Evolutionary conservation across 352 stramenopile genomes (phyloP), one percentile per base, ranked within the genome.

Genomic region (Blastocystis hominis): DNA sequence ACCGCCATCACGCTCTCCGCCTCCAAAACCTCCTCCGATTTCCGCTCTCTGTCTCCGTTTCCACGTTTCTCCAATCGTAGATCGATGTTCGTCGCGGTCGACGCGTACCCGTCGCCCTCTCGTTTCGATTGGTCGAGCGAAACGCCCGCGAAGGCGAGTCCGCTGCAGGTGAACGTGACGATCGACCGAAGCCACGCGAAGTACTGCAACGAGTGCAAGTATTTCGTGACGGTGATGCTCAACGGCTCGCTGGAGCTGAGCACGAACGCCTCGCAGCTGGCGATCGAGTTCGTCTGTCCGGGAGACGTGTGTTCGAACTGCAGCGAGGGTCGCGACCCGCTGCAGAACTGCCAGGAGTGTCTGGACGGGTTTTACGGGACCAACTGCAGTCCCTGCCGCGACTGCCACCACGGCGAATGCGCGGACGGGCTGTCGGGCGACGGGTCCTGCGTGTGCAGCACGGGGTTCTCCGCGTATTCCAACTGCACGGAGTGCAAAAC

Each of bases 341-440:
- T 90, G 4, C 89, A 90, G 13, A 91, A 94, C 75, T 95, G 93
- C 72, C 91, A 93, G 90, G 91, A 94, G 80, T 95, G 93, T 88
- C 94, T 95, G 91, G 88, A 88, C 81, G 92, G 91, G 38, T 95
- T 95, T 86, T 95, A 91, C 47, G 92, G 93, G 13, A 66, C 89
- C 13, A 91, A 80, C 2, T 95, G 93, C 72, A 87, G 90, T 38
- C 92, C 93, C 0, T 95, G 93, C 70, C 91, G 93, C 77, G 89
- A 92, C n/a, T 95, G 93, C 62, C 91, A 94, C 47, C 91, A 91
- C 54, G 93, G 93, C 7, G 89, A 90, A 20, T 95, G 93, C 86
- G 94, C 94, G 84, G 92, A 94, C 76, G 93, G 93, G 0, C 77
- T 94, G 2, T 87, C 90, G 15, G 93, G 93, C 44, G 91, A 95